A percentile compares a stretch with the other conserved stretches of the same genome.
These are phyloP conservation scores for Lablab purpureus DNA, from an alignment of 306 rosid genomes.

Conservation along the genomic window DNA sequence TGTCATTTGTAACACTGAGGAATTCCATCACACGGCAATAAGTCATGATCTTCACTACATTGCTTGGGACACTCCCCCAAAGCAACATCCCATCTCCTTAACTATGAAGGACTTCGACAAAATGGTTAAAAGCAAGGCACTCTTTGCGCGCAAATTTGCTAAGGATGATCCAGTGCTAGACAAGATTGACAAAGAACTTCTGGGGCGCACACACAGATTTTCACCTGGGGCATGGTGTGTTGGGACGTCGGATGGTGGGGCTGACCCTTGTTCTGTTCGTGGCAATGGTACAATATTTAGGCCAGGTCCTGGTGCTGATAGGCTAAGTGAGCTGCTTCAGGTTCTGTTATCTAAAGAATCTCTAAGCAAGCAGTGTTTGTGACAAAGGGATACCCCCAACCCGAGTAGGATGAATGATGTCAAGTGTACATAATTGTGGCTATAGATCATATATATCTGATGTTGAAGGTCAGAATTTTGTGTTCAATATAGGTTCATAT, in stretches of 20 bases:
- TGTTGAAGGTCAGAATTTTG: conserved; percentile 57
- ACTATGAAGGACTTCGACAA: conserved; percentile 79
- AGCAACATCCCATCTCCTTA: conserved; percentile 86
- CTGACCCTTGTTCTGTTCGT: conserved; percentile 79
- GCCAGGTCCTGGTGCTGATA: conserved; percentile 84
- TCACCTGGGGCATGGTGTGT: conserved; percentile 91
- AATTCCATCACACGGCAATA: conserved; percentile 68
- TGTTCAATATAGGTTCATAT: conserved; percentile 42
- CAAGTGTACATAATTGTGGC: conserved; percentile 68
- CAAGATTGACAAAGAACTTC: conserved; percentile 88
- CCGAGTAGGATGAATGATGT: conserved; percentile 40
- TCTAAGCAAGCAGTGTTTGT: conserved; percentile 70
- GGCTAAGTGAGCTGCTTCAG: conserved; percentile 68
- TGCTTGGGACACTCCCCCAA: conserved; percentile 99
- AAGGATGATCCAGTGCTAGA: conserved; percentile 81
- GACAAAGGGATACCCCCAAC: conserved; percentile 45
- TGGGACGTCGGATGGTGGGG: conserved; percentile 65
- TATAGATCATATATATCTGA: conserved; percentile 50
- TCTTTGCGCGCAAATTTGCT: conserved; percentile 87
- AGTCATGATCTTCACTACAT: conserved; percentile 98
- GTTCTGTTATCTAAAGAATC: conserved; percentile 70
- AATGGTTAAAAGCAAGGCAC: conserved; percentile 89
- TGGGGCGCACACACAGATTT: conserved; percentile 72
- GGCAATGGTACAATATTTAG: conserved; percentile 74
- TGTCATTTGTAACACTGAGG: conserved; percentile 79